phyloP scores from a whole-genome alignment of 208 protist genomes.

The Trypanosoma rangeli region DNA sequence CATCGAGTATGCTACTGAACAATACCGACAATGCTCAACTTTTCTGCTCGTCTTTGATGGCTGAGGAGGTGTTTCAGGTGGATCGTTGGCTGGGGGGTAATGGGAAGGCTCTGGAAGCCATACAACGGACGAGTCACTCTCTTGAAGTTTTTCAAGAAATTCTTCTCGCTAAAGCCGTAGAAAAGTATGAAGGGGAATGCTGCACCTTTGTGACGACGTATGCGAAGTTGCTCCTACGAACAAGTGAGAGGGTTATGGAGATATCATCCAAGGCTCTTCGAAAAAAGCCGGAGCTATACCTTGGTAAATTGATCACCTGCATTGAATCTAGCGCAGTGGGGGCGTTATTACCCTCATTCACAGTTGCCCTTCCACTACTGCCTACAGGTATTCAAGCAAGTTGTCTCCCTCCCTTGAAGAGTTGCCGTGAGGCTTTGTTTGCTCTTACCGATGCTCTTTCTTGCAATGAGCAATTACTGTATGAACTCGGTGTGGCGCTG shows the following conservation, averaged over 20 bases:
- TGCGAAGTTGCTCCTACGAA: slow-evolving; percentile 67
- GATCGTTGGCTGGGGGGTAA: slow-evolving; percentile 44
- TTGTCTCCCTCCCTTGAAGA: slow-evolving; percentile 49
- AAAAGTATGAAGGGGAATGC: slow-evolving; percentile 28
- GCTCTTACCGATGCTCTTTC: slow-evolving; percentile 43
- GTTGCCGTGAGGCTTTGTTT: slow-evolving; percentile 68
- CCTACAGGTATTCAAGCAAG: slow-evolving; percentile 51
- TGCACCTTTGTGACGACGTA: slow-evolving; percentile 42
- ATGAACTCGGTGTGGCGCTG: slow-evolving; percentile 61
- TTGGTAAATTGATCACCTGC: slow-evolving; percentile 36
- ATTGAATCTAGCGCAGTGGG: slow-evolving; percentile 71
- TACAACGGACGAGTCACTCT: slow-evolving; percentile 58
- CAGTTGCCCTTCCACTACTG: slow-evolving; percentile 72
- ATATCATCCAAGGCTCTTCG: slow-evolving; percentile 47
- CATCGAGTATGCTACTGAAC: slow-evolving; percentile 40
- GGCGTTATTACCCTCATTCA: slow-evolving; percentile 75
- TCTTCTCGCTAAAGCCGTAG: slow-evolving; percentile 42
- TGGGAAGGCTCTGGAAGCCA: slow-evolving; percentile 28
- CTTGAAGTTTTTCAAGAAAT: slow-evolving; percentile 86
- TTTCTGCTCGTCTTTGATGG: slow-evolving; percentile 69
- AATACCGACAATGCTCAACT: slow-evolving; percentile 36
- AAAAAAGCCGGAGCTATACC: slow-evolving; percentile 38
- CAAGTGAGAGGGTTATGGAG: slow-evolving; percentile 66
- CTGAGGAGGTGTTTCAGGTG: slow-evolving; percentile 67
- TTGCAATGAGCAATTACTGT: slow-evolving; percentile 31